Percentiles rank a stretch among this genome's conserved stretches.
phyloP scores from a whole-genome alignment of 148 eudicot genomes.

The Vaccinium myrtillus region DNA sequence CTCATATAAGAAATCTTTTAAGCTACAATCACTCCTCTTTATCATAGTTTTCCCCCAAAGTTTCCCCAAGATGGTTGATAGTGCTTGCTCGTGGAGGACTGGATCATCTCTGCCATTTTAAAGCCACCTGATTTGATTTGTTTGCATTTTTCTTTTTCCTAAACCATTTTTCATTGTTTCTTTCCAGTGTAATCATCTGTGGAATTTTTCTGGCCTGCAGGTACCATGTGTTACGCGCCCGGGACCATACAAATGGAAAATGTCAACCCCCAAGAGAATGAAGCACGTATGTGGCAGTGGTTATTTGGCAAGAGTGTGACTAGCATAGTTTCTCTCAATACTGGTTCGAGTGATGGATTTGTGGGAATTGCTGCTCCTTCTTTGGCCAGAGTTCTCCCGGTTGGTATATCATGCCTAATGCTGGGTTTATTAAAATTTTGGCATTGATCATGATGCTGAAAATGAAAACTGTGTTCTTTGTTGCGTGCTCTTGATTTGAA shows the following conservation, averaged over 20 bases:
- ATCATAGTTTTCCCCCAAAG: too few species aligned
- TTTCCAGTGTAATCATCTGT: too few species aligned
- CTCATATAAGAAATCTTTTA: too few species aligned
- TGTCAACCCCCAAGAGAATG: constrained; percentile 52
- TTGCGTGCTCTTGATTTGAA: constrained; percentile 8
- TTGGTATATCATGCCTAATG: constrained; percentile 26
- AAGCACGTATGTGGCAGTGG: constrained; percentile 97
- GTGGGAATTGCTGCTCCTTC: constrained; percentile 94
- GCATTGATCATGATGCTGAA: not conserved
- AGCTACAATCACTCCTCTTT: too few species aligned
- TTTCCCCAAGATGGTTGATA: too few species aligned
- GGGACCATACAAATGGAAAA: constrained; percentile 87
- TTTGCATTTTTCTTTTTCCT: too few species aligned
- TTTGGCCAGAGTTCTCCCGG: constrained; percentile 89
- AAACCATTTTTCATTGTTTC: too few species aligned
- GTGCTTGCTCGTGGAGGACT: too few species aligned
- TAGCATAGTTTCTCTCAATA: constrained; percentile 67
- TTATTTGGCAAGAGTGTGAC: constrained; percentile 77
- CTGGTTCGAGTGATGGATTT: constrained; percentile 78
- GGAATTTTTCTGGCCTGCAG: constrained; percentile 35
- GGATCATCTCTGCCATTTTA: too few species aligned
- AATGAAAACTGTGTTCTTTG: not conserved
- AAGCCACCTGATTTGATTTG: too few species aligned
- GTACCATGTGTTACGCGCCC: constrained; percentile 95
- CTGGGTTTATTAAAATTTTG: not conserved